Conservation (phyloP, 2,329 filamentous ascomycete species). For the Dothideomycetes sp. region DNA sequence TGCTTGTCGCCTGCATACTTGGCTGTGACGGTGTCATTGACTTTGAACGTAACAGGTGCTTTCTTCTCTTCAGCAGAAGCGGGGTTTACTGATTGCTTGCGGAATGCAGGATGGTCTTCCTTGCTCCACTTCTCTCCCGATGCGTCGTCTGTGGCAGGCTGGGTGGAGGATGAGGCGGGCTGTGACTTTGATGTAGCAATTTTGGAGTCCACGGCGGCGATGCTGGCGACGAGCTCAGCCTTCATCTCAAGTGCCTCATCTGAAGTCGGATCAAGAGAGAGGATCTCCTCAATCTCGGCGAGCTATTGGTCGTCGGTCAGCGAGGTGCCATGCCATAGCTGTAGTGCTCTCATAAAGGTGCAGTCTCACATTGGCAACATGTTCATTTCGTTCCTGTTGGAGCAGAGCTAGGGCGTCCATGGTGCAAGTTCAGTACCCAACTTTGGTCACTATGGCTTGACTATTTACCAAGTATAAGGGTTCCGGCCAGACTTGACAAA, state of each 20-base stretch:
- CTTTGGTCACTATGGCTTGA: not conserved
- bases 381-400: constrained; percentile 3
- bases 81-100: constrained; percentile 22
- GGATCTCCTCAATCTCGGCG: constrained; percentile 63
- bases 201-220: constrained; percentile 66
- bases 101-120: constrained; percentile 40
- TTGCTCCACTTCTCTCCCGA: constrained; percentile 54
- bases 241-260: constrained; percentile 66
- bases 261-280: constrained; percentile 72
- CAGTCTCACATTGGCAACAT: constrained; percentile 9
- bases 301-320: constrained; percentile 44
- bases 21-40: constrained; percentile 83
- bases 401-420: constrained; percentile 15
- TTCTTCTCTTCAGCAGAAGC: constrained; percentile 21
- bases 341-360: not conserved
- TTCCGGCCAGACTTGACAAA: not conserved
- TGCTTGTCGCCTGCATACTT: constrained; percentile 88
- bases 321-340: too few species aligned
- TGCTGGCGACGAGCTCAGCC: constrained; percentile 70
- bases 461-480: not conserved
- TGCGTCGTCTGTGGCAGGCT: constrained; percentile 13
- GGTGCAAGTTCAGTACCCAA: constrained; percentile 13
- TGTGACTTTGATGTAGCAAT: constrained; percentile 56
- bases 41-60: constrained; percentile 52
- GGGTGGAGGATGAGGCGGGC: constrained; percentile 26